Conservation (phyloP, 805 yeast species). For the Kluyveromyces aestuarii region DNA sequence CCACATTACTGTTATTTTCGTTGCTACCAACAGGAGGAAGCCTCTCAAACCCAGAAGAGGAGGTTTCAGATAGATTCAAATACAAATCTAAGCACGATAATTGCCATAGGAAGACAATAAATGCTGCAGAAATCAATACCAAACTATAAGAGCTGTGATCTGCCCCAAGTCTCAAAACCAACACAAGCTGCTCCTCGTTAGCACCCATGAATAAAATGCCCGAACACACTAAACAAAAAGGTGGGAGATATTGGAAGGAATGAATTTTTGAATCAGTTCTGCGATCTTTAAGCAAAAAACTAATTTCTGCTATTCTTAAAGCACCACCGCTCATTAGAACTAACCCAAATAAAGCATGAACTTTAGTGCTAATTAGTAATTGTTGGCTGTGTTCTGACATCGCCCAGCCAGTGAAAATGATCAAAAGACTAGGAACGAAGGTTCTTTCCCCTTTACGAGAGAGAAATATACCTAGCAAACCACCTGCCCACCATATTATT, state of each 20-base stretch:
- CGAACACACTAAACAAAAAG: conserved; percentile 66
- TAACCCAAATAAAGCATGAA: conserved; percentile 80
- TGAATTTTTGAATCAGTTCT: conserved; percentile 38
- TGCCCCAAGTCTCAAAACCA: conserved; percentile 66
- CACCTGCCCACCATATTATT: conserved; percentile 93
- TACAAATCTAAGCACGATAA: conserved; percentile 52
- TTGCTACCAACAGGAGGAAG: neutral
- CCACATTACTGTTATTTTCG: neutral
- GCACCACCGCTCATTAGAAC: conserved; percentile 73
- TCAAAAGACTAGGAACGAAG: conserved; percentile 71
- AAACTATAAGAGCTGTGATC: conserved; percentile 80
- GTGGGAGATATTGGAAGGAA: conserved; percentile 81
- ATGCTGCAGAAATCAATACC: conserved; percentile 63
- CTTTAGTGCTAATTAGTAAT: conserved; percentile 69
- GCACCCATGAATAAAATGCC: conserved; percentile 90
- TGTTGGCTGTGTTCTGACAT: conserved; percentile 87
- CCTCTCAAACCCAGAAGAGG: neutral
- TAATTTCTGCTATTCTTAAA: conserved; percentile 67
- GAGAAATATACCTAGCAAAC: conserved; percentile 72
- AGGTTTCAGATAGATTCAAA: conserved; percentile 27
- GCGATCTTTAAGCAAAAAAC: conserved; percentile 62
- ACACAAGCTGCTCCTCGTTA: conserved; percentile 72
- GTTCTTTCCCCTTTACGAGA: conserved; percentile 61
- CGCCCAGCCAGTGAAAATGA: conserved; percentile 87
- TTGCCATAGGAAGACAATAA: conserved; percentile 60